A percentile compares a stretch with the other conserved stretches of the same genome.
phyloP scores from a whole-genome alignment of 2,329 filamentous ascomycete genomes.

The Elsinoe batatas region DNA sequence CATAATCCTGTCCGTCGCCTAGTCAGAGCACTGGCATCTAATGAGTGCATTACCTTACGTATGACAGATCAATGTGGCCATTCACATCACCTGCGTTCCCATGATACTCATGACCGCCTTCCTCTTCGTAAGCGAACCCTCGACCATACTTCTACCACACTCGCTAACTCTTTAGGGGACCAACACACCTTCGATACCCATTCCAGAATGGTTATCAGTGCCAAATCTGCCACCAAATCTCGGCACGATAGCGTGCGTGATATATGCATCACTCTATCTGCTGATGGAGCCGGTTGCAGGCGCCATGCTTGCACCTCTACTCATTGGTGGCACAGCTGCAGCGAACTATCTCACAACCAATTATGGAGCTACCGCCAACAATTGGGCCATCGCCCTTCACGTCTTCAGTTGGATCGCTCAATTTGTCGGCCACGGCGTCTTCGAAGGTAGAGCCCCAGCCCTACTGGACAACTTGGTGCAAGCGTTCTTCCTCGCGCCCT shows the following conservation, averaged over 20 bases:
- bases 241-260: slow-evolving; percentile 46
- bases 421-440: slow-evolving; percentile 83
- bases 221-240: slow-evolving; percentile 51
- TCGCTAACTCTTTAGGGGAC: slow-evolving; percentile 37
- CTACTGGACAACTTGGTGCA: slow-evolving; percentile 86
- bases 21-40: too few relatives aligned
- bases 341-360: slow-evolving; percentile 63
- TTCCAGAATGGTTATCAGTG: slow-evolving; percentile 45
- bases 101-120: slow-evolving; percentile 62
- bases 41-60: not conserved
- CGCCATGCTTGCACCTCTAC: slow-evolving; percentile 61
- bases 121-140: slow-evolving; percentile 50
- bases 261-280: slow-evolving; percentile 74
- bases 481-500: slow-evolving; percentile 81
- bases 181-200: slow-evolving; percentile 44
- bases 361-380: slow-evolving; percentile 50
- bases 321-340: slow-evolving; percentile 64
- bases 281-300: slow-evolving; percentile 92
- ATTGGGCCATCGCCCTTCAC: slow-evolving; percentile 59
- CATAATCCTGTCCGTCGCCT: slow-evolving; percentile 51
- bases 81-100: slow-evolving; percentile 73
- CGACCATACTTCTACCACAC: slow-evolving; percentile 12
- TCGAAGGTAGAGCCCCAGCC: slow-evolving; percentile 79
- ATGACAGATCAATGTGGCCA: slow-evolving; percentile 58
- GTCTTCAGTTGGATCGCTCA: slow-evolving; percentile 75